Evolutionary conservation across 78 protist species (phyloP).

Genomic region (Dictyostelium capitatum): DNA sequence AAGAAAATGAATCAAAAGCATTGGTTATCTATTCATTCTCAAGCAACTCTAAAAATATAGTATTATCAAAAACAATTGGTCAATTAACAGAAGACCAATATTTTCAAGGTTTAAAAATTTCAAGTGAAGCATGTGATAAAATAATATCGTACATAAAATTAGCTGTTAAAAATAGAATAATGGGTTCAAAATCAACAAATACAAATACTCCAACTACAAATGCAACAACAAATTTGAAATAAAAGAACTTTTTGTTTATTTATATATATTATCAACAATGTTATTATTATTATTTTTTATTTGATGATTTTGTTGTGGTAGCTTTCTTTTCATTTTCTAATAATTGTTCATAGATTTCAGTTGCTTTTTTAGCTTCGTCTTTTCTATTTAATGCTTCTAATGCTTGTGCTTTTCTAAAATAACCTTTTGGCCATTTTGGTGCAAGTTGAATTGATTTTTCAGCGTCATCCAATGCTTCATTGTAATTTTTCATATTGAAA

Average conservation of each 20-base stretch:
- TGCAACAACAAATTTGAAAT: background rate
- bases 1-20: conserved; percentile 70
- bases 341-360: conserved; percentile 22
- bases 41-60: conserved; percentile 22
- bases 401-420: conserved; percentile 50
- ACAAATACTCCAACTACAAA: background rate
- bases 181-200: conserved; percentile 20
- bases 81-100: conserved; percentile 30
- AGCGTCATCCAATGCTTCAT: conserved; percentile 48
- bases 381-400: conserved; percentile 50
- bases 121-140: conserved; percentile 47
- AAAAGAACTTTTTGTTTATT: background rate
- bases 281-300: conserved; percentile 1
- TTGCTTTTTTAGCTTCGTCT: conserved; percentile 56
- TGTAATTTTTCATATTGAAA: conserved; percentile 19
- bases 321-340: conserved; percentile 12
- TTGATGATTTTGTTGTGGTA: background rate
- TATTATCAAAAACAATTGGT: conserved; percentile 46
- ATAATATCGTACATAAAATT: conserved; percentile 33
- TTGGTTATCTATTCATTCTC: conserved; percentile 30
- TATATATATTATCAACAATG: background rate
- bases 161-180: conserved; percentile 74
- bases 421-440: conserved; percentile 76
- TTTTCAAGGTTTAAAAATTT: conserved; percentile 10
- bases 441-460: conserved; percentile 63